Conservation (phyloP, 202 grass and related monocot species). For the Setaria viridis region DNA sequence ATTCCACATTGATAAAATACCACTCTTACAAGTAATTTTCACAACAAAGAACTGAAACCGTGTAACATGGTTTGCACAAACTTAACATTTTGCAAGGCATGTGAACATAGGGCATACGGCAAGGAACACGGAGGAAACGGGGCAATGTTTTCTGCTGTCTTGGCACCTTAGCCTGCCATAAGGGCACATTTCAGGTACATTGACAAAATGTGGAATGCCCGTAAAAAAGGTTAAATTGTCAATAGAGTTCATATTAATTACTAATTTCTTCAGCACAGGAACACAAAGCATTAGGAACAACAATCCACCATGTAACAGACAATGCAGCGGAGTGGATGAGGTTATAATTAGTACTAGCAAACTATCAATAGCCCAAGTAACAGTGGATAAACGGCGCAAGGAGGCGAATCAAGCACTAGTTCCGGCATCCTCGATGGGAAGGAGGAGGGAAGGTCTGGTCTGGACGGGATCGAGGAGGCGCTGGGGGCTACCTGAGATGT, state of each 20-base stretch:
- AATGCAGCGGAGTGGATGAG: not conserved
- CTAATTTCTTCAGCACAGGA: not conserved
- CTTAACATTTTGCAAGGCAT: not conserved
- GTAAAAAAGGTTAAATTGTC: not conserved
- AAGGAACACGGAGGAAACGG: not conserved
- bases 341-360: not conserved
- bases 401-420: not conserved
- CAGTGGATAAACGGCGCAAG: not conserved
- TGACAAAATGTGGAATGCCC: not conserved
- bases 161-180: too few relatives aligned
- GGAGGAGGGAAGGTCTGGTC: not conserved
- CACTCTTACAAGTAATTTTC: not conserved
- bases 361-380: not conserved
- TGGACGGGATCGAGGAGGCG: not conserved
- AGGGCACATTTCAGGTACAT: not conserved
- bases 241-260: not conserved
- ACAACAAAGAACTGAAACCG: not conserved
- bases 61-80: not conserved
- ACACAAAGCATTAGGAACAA: not conserved
- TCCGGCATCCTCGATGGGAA: not conserved
- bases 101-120: not conserved
- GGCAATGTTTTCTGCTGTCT: not conserved
- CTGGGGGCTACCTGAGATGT: slow-evolving; percentile 41
- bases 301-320: not conserved
- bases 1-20: not conserved